Percentiles rank a stretch among this genome's conserved stretches.
Evolutionary conservation across 2,329 filamentous ascomycete genomes (phyloP).

Genomic region (Elsinoe fawcettii): DNA sequence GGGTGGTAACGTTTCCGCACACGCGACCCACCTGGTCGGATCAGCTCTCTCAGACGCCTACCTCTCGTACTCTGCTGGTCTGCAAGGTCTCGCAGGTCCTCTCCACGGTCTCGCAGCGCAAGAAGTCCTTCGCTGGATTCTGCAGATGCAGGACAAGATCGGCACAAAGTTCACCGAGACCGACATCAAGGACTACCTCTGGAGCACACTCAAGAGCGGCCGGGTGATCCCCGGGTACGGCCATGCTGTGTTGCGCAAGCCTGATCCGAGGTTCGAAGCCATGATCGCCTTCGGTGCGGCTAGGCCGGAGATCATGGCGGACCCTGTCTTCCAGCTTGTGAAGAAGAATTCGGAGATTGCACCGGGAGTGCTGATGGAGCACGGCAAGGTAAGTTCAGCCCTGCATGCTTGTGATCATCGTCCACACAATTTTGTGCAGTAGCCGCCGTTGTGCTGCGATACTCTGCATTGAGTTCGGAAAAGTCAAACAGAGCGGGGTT

Average conservation of each 20-base stretch:
- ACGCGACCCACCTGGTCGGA: conserved; percentile 89
- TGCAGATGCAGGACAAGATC: conserved; percentile 89
- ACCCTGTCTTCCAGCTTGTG: conserved; percentile 90
- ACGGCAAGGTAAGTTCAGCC: conserved; percentile 61
- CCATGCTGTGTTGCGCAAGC: conserved; percentile 91
- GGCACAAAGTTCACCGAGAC: conserved; percentile 68
- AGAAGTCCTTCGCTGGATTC: conserved; percentile 92
- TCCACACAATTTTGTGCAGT: background rate
- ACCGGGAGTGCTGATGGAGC: conserved; percentile 80
- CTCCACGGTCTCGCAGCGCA: conserved; percentile 90
- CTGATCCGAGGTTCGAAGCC: conserved; percentile 91
- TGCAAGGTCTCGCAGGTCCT: conserved; percentile 91
- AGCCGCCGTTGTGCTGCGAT: background rate
- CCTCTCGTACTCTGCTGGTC: conserved; percentile 89
- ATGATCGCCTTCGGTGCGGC: conserved; percentile 90
- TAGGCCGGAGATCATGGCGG: conserved; percentile 72
- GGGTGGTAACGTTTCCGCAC: conserved; percentile 93
- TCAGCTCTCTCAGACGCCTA: conserved; percentile 91
- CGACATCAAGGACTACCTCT: conserved; percentile 83
- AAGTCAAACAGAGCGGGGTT: background rate
- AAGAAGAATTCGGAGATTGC: conserved; percentile 89
- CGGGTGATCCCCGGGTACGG: conserved; percentile 93
- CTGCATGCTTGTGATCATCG: background rate
- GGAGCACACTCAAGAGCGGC: conserved; percentile 85
- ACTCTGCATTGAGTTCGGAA: background rate